Conservation (phyloP, 2,329 filamentous ascomycete species). For the Aspergillus quadrilineatus region DNA sequence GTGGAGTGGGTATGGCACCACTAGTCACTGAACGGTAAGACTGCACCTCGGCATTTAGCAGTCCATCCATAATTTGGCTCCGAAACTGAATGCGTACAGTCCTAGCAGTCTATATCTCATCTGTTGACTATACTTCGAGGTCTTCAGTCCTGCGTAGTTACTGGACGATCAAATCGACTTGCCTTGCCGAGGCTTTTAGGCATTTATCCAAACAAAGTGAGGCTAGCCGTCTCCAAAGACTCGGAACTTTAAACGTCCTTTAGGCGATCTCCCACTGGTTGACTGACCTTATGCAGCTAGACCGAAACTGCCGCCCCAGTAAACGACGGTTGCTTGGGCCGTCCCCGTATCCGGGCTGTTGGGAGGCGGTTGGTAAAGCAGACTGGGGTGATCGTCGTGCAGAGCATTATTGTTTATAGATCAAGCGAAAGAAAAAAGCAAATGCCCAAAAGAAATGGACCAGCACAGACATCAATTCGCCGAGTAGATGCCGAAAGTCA, state of each 20-base stretch:
- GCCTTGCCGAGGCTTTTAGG: neutral
- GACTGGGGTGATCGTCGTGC: neutral
- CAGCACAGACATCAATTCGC: neutral
- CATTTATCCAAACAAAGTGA: constrained; percentile 2
- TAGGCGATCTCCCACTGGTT: constrained; percentile 11
- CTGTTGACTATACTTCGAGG: too few species aligned
- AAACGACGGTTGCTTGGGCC: neutral
- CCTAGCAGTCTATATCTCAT: neutral
- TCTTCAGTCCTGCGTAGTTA: neutral
- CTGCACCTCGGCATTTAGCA: neutral
- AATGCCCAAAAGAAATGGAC: neutral
- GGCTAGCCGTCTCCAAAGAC: constrained; percentile 1
- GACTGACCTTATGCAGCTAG: constrained; percentile 6
- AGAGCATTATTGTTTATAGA: too few species aligned
- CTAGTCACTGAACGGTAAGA: neutral
- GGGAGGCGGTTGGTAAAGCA: neutral
- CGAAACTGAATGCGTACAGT: neutral
- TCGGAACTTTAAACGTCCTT: constrained; percentile 1
- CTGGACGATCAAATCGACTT: neutral
- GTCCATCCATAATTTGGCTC: neutral
- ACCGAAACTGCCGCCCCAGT: constrained; percentile 5
- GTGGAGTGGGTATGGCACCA: neutral
- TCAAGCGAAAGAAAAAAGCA: constrained; percentile 2
- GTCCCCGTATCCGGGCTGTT: constrained; percentile 1
- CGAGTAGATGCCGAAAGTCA: neutral